Base-by-base conservation (phyloP, 2,329 filamentous ascomycete species). In the Ceratocystis diversiconidia region DNA sequence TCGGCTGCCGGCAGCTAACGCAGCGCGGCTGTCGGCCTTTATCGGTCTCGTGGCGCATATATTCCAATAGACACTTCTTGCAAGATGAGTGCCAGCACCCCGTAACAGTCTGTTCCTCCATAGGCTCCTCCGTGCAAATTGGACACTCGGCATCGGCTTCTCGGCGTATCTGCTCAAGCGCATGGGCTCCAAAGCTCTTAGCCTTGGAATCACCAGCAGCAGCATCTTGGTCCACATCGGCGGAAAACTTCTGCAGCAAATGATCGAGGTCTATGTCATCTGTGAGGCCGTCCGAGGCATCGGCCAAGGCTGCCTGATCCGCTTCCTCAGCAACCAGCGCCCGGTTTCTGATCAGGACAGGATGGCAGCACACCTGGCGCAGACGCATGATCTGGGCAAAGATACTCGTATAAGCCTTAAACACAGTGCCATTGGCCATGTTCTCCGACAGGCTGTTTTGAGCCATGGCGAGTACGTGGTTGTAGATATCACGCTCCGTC, bases 31-130 rank as follows among this genome's bases (percentile, higher is more conserved):
- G 74, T 62, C 89, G 82, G 55, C 86, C 85, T 67, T 87, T 90
- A 70, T 90, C 86, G 3, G 81, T 87, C 73, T 96, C 88, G 71
- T 96, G 91, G 69, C 88, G 85, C 72, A 99, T 95, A 70, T 90
- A 96, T 70, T 90, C 86, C 1, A 95, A 78, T n/a, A 97, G 77
- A 71, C 94, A 99, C 68, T 89, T 87, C 75, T 94, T 96, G 78
- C 94, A 99, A 0, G 94, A 92, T 43, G 90, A 95, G 74, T 99
- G 94, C 91, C 94, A 99, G 75, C 94, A 99, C 0, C 90, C 90
- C 0, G 94, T 97, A 1, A 99, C 94, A 0, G 89, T 88, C 72
- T 95, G 92, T 64, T 96, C 88, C 50, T 90, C 83, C 91, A 97
- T 97, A 2, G 92, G 91, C 73, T 97, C 94, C 74, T 97, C 92